Evolutionary conservation across 371 early-diverging fungal genomes (phyloP), one percentile per base, ranked within the genome.

Genomic region (Actinomortierella wolfii): DNA sequence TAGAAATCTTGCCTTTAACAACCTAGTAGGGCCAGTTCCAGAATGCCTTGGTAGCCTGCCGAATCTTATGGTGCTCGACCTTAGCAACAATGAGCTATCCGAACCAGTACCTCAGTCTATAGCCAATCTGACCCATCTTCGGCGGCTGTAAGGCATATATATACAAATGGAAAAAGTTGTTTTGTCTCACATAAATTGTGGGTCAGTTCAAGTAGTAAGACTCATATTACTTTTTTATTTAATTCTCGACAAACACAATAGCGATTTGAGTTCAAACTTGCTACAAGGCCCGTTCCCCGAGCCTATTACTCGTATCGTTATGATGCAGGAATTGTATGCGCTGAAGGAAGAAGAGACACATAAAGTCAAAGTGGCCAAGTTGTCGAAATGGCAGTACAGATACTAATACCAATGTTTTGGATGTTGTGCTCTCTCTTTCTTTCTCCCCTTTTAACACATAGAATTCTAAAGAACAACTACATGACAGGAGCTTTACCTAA

Each of bases 81-180:
- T 86, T 13, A 80, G 84, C 24, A 79, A 79, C 45, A 86, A 86
- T 48, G 75, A 81, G 17, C 59, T 86, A n/a, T 76, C 77, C 26
- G 83, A 84, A 11, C 39, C 41, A 21, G 64, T 86, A 34, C 83
- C 81, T 9, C 57, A 59, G 26, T 77, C 76, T 17, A 65, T 81
- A 17, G 74, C 81, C n/a, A 80, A 77, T 8, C 60, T 82, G 25
- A 61, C 67, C 3, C 77, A 75, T 4, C 44, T 69, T n/a, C 46
- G 25, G 43, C 59, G 70, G 18, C 26, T 69, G 64, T 64, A 54
- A 48, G 60, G 13, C 34, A 34, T n/a, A n/a, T n/a, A n/a, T n/a
- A n/a, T n/a, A n/a, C n/a, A n/a, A n/a, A n/a, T n/a, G n/a, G n/a
- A n/a, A n/a, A n/a, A n/a, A n/a, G n/a, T n/a, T n/a, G n/a, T n/a